phyloP scores from a whole-genome alignment of 805 yeast species.

The Wickerhamiella brachini region DNA sequence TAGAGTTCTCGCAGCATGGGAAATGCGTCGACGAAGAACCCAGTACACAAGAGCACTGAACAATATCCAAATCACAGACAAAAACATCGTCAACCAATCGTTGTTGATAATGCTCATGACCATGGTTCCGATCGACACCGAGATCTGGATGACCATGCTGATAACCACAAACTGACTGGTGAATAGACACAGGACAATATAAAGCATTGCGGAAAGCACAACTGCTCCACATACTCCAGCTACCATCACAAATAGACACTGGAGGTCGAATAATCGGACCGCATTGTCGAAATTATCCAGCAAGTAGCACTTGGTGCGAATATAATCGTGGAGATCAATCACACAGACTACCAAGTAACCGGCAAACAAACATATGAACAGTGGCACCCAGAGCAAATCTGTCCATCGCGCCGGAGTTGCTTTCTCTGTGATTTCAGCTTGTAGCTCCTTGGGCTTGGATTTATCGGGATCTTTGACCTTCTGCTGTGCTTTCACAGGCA shows the following conservation, averaged over 20 bases:
- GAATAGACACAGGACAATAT: slow-evolving; percentile 46
- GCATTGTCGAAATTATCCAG: slow-evolving; percentile 51
- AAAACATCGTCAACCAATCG: slow-evolving; percentile 72
- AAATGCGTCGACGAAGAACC: slow-evolving; percentile 56
- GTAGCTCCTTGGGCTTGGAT: neutral
- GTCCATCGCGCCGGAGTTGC: slow-evolving; percentile 6
- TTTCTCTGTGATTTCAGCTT: neutral
- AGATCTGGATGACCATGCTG: slow-evolving; percentile 53
- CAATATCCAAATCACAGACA: slow-evolving; percentile 50
- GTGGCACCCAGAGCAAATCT: slow-evolving; percentile 14
- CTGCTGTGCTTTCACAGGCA: no score
- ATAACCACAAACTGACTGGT: slow-evolving; percentile 55
- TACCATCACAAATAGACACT: slow-evolving; percentile 60
- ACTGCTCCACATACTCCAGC: slow-evolving; percentile 47
- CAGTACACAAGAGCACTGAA: slow-evolving; percentile 60
- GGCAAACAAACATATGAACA: slow-evolving; percentile 30
- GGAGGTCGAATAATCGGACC: slow-evolving; percentile 44
- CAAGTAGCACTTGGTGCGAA: slow-evolving; percentile 36
- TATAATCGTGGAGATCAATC: slow-evolving; percentile 52
- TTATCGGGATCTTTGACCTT: neutral
- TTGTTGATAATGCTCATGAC: slow-evolving; percentile 53
- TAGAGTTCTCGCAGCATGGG: slow-evolving; percentile 57
- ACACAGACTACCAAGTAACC: slow-evolving; percentile 65
- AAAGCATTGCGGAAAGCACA: slow-evolving; percentile 41
- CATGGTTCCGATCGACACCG: slow-evolving; percentile 61